Base-by-base conservation (phyloP, 768 basidiomycete genomes). In the Agaricus sinodeliciosus region DNA sequence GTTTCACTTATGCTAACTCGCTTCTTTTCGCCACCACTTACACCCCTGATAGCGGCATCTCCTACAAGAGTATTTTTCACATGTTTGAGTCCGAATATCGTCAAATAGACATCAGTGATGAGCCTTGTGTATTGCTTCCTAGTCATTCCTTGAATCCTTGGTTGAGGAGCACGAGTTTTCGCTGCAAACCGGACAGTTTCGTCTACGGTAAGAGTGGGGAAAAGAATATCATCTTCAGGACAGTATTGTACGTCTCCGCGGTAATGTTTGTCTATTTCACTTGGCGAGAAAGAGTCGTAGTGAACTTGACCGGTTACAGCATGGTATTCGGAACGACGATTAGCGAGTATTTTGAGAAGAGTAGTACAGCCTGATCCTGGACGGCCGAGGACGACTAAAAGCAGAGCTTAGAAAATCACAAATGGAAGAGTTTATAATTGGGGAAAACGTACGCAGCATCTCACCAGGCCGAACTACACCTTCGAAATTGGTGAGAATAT, bases 301-400 rank as follows among this genome's bases (percentile, higher is more conserved):
- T 73, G 69, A 2, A 93, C 78, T 0, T 84, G 72, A 22, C 92
- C 92, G 31, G 80, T 66, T 16, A 94, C 78, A 2, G 70, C 62
- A 52, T 88, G 74, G 59, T 77, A 94, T 55, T 85, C 85, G 3
- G 72, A 70, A 1, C 83, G 79, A 57, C 84, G 81, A 62, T 94
- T 93, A 15, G 92, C 77, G 45, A 95, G 77, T 0, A 78, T 77
- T 66, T 92, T 92, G 49, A 96, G 78, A 45, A 96, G 74, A 0
- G 93, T 91, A 26, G 79, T 83, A 64, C 92, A 94, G 2, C 93
- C 92, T 0, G 89, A 82, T 12, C 87, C 87, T 0, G 92, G 92
- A 27, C 90, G 77, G 19, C 92, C 92, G 22, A 94, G 78, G 9
- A 93, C 91, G 13, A 94, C 87, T 87, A 60, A 4, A 51, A 16